phyloP scores from a whole-genome alignment of 2,329 filamentous ascomycete genomes.

The Coniochaeta sp. region DNA sequence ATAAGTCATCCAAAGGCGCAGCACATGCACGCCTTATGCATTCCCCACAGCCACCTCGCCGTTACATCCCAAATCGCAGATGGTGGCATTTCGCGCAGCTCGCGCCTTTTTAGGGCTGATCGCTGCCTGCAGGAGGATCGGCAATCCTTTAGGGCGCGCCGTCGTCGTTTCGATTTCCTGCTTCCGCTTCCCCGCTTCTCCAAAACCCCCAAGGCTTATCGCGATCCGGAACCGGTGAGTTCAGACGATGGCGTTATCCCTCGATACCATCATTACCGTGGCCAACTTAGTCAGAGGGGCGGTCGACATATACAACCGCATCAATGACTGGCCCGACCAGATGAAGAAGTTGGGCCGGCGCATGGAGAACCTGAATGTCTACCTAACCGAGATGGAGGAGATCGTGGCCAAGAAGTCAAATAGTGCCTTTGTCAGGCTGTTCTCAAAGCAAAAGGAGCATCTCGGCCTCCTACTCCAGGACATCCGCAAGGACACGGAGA shows the following conservation, averaged over 20 bases:
- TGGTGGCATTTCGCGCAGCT: not conserved
- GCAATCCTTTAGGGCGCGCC: not conserved
- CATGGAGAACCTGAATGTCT: constrained; percentile 12
- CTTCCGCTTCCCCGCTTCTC: not conserved
- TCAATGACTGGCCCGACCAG: constrained; percentile 15
- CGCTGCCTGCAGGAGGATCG: not conserved
- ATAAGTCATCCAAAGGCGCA: too few relatives aligned
- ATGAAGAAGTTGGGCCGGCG: constrained; percentile 15
- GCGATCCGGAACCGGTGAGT: not conserved
- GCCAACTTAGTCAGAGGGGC: constrained; percentile 13
- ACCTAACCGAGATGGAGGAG: constrained; percentile 10
- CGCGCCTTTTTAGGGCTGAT: not conserved
- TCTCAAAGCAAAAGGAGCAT: constrained; percentile 10
- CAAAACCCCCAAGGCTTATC: not conserved
- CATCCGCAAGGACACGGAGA: constrained; percentile 12
- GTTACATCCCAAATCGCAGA: not conserved
- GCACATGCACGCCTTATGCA: too few relatives aligned
- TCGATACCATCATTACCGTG: constrained; percentile 14
- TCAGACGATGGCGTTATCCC: not conserved
- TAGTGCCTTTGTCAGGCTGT: constrained; percentile 5
- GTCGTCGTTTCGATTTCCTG: not conserved
- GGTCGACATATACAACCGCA: constrained; percentile 13
- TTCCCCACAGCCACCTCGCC: not conserved
- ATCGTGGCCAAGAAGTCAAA: constrained; percentile 8
- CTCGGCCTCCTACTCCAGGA: constrained; percentile 11